phyloP scores from a whole-genome alignment of 352 stramenopile genomes.

The Pythium phragmitis region DNA sequence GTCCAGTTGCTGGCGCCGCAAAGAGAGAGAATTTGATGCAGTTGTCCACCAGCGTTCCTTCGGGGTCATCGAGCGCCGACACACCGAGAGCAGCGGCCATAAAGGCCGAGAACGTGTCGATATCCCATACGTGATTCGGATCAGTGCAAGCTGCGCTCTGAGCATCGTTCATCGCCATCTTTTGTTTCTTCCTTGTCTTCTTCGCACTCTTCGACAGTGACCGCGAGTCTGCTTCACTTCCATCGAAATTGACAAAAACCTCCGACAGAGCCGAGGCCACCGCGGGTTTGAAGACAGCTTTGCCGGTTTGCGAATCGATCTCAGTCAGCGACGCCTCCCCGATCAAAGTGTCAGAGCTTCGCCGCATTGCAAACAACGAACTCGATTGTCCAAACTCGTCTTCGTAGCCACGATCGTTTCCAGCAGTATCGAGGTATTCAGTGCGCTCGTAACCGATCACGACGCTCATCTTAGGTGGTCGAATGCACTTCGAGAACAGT shows the following conservation, averaged over 20 bases:
- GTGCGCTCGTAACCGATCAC: constrained; percentile 15
- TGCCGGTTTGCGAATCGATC: constrained; percentile 5
- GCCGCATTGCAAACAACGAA: constrained; percentile 1
- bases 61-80: constrained; percentile 18
- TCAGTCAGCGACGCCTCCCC: constrained; percentile 11
- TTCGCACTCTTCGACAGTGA: constrained; percentile 15
- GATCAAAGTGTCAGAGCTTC: neutral
- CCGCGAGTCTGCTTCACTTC: neutral
- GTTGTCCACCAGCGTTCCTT: constrained; percentile 31
- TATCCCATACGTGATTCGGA: constrained; percentile 35
- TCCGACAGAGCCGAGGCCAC: constrained; percentile 8
- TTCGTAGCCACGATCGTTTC: constrained; percentile 10
- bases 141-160: neutral
- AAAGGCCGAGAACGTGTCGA: constrained; percentile 70
- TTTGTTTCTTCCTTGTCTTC: constrained; percentile 49
- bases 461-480: constrained; percentile 22
- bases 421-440: constrained; percentile 7
- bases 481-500: constrained; percentile 10
- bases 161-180: constrained; percentile 7
- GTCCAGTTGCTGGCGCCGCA: neutral
- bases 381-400: constrained; percentile 15
- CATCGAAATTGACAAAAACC: constrained; percentile 18
- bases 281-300: constrained; percentile 5
- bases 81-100: constrained; percentile 21
- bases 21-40: constrained; percentile 65